Conservation (phyloP, 257 asterid species). For the Primulina huaijiensis region DNA sequence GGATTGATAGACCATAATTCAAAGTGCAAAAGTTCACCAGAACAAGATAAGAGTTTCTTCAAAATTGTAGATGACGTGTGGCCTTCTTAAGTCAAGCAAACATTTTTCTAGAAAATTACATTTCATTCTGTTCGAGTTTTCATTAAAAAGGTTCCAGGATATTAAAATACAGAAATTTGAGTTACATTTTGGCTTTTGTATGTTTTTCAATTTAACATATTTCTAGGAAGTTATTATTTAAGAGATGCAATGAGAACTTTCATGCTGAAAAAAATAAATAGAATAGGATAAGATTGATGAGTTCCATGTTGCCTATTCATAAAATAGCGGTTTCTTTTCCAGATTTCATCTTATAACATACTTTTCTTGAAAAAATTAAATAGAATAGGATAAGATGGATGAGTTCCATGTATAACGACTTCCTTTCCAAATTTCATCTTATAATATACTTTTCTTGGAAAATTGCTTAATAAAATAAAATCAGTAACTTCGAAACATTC, state of each 20-base stretch:
- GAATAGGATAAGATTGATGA: neutral
- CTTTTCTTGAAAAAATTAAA: neutral
- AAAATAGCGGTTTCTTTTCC: neutral
- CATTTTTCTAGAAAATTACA: neutral
- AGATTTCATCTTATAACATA: neutral
- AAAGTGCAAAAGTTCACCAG: neutral
- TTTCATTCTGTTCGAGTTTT: neutral
- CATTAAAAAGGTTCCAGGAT: neutral
- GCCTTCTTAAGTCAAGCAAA: neutral
- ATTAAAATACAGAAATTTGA: neutral
- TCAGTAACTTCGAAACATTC: neutral
- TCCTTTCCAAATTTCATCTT: neutral
- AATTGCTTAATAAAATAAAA: neutral
- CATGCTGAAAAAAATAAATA: too few species aligned
- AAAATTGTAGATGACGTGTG: neutral
- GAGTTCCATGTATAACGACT: neutral
- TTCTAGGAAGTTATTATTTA: neutral
- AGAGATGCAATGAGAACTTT: neutral
- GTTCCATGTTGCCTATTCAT: neutral
- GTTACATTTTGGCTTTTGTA: neutral
- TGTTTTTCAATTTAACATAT: neutral
- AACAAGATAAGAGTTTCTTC: neutral
- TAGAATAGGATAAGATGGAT: neutral
- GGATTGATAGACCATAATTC: neutral
- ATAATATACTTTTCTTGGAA: neutral